Evolutionary conservation across 2,329 filamentous ascomycete genomes (phyloP).

Genomic region (Juglanconis juglandina): DNA sequence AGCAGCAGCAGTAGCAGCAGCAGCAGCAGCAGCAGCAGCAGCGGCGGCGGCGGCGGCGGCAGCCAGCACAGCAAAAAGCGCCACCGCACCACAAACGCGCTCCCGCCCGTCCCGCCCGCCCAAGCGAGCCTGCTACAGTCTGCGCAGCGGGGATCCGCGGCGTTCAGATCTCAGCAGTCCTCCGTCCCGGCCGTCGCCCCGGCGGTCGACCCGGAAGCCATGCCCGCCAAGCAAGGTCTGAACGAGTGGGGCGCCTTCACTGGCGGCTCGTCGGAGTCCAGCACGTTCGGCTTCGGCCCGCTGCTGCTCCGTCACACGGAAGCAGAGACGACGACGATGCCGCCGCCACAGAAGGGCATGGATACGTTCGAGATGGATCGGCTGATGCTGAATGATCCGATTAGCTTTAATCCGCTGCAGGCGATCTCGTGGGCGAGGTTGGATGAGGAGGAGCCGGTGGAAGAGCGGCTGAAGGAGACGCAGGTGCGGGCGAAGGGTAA

Average conservation of each 20-base stretch:
- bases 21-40: not conserved
- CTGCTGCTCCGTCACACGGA: conserved; percentile 7
- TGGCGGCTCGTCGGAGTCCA: not conserved
- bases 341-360: not conserved
- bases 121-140: conserved; percentile 4
- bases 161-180: not conserved
- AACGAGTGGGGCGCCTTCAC: conserved; percentile 15
- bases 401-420: conserved; percentile 18
- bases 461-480: not conserved
- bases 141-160: conserved; percentile 10
- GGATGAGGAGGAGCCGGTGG: not conserved
- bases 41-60: conserved; percentile 1
- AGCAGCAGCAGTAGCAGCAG: not conserved
- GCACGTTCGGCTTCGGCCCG: conserved; percentile 12
- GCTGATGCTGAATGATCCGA: conserved; percentile 13
- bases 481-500: not conserved
- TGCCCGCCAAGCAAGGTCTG: conserved; percentile 7
- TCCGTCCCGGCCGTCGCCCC: not conserved
- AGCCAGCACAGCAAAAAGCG: conserved; percentile 12
- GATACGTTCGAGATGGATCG: conserved; percentile 9
- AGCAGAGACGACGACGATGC: not conserved
- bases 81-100: not conserved
- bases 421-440: conserved; percentile 16
- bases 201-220: not conserved
- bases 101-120: conserved; percentile 2